Conservation (phyloP, 306 rosid genomes). For the Ormosia emarginata region DNA sequence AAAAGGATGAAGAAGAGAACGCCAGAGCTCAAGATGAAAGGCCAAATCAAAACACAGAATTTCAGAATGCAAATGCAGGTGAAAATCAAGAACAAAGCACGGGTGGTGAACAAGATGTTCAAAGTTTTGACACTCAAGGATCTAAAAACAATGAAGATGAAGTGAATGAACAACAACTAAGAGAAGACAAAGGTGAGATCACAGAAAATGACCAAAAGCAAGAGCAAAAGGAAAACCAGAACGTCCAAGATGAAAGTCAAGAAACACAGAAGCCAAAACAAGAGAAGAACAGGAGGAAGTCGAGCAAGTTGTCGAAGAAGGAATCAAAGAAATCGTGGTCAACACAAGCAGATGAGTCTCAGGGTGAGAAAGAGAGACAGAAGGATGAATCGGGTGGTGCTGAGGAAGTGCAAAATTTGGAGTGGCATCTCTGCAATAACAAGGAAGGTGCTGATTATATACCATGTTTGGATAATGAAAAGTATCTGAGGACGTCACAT, state of each 20-base stretch:
- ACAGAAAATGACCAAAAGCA: background rate
- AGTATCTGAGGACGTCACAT: constrained; percentile 38
- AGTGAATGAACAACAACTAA: constrained; percentile 3
- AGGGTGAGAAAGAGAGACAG: constrained; percentile 56
- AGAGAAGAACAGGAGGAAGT: background rate
- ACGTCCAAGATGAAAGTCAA: background rate
- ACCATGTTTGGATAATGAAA: constrained; percentile 80
- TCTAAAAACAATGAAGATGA: constrained; percentile 10
- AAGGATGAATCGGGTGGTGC: constrained; percentile 29
- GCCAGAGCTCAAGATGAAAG: background rate
- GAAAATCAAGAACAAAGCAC: constrained; percentile 13
- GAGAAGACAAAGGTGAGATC: constrained; percentile 28
- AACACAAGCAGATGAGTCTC: constrained; percentile 52
- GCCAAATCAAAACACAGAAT: background rate
- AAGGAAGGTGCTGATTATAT: constrained; percentile 61
- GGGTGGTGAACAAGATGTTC: background rate
- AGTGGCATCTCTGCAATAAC: constrained; percentile 69
- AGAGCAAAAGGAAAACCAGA: background rate
- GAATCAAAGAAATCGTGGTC: constrained; percentile 55
- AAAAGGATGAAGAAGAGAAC: constrained; percentile 7
- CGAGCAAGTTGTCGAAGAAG: constrained; percentile 35
- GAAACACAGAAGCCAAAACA: constrained; percentile 2
- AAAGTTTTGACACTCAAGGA: constrained; percentile 9
- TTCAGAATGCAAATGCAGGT: background rate
- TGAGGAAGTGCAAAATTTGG: constrained; percentile 31